Percentiles rank a stretch among this genome's conserved stretches.
phyloP scores from a whole-genome alignment of 83 land plant species.

The Diphasiastrum complanatum region DNA sequence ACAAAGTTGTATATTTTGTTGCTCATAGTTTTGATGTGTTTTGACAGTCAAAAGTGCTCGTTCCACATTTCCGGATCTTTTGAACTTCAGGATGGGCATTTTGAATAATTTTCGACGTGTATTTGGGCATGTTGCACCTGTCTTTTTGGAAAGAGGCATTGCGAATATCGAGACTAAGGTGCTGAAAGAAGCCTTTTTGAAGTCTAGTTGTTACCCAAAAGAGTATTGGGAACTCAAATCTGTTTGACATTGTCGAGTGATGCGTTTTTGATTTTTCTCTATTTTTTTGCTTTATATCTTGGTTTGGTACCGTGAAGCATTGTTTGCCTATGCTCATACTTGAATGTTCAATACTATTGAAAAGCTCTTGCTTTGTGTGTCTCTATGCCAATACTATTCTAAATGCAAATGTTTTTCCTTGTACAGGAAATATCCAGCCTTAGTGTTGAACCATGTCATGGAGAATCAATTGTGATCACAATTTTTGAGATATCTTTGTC shows the following conservation, averaged over 20 bases:
- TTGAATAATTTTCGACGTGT: conserved; percentile 71
- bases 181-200: no score
- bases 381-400: no score
- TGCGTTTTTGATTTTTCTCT: not conserved
- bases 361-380: no score
- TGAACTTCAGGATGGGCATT: conserved; percentile 60
- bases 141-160: conserved; percentile 90
- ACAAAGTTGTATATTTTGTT: no score
- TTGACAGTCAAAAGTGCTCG: conserved; percentile 69
- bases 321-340: not conserved
- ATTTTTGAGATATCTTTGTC: conserved; percentile 67
- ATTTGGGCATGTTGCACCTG: conserved; percentile 77
- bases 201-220: no score
- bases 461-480: conserved; percentile 61
- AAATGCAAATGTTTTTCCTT: no score
- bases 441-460: conserved; percentile 83
- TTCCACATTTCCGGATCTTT: conserved; percentile 75
- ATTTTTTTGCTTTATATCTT: not conserved
- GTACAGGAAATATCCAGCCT: conserved; percentile 87
- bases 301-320: not conserved
- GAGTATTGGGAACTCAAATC: no score
- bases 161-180: conserved; percentile 89
- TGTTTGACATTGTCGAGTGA: not conserved
- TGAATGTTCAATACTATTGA: no score
- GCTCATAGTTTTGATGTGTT: no score